Evolutionary conservation across 495 filamentous ascomycete genomes (phyloP), one percentile per base, ranked within the genome.

Genomic region (Penicillium argentinense): DNA sequence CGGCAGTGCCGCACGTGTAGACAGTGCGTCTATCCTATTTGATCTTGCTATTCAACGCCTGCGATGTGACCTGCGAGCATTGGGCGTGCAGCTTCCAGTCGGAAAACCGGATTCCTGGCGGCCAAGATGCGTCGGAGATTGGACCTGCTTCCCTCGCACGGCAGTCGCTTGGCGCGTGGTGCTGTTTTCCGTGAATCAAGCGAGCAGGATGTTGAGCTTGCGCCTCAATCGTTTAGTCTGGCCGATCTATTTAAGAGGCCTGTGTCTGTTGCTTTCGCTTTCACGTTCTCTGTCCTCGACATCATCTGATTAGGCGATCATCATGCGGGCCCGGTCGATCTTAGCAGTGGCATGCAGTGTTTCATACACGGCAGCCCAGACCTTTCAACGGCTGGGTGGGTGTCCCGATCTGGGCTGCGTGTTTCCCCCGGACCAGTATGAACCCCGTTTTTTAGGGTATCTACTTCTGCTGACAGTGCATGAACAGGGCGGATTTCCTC

Each of bases 381-480:
- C 84, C 13, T 86, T 79, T 62, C 85, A 84, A 64, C 69, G 86
- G 37, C 73, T 88, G 14, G 85, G 86, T 40, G 77, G 76, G 14
- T 89, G 86, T 56, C 86, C 85, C 4, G 74, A 74, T 9, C 68
- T 89, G n/a, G 86, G 86, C 46, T 89, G 86, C 56, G 73, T 89
- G 39, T 76, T 89, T 23, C 86, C 86, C 11, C 86, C 86, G 0
- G 86, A 89, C 54, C 85, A 88, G 74, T 81, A 78, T 48, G 72
- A n/a, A 19, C 8, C 25, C 25, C 11, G 25, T 11, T 26, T 11
- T 26, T 26, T 26, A 11, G 5, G 11, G 25, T 26, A 5, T n/a
- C n/a, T n/a, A n/a, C n/a, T n/a, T n/a, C n/a, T n/a, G n/a, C n/a
- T n/a, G n/a, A n/a, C n/a, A n/a, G 29, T 5, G 48, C 13, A 23